Evolutionary conservation across 2,329 filamentous ascomycete species (phyloP), one percentile per base, ranked within the genome.

Genomic region (Aspergillus transmontanensis): DNA sequence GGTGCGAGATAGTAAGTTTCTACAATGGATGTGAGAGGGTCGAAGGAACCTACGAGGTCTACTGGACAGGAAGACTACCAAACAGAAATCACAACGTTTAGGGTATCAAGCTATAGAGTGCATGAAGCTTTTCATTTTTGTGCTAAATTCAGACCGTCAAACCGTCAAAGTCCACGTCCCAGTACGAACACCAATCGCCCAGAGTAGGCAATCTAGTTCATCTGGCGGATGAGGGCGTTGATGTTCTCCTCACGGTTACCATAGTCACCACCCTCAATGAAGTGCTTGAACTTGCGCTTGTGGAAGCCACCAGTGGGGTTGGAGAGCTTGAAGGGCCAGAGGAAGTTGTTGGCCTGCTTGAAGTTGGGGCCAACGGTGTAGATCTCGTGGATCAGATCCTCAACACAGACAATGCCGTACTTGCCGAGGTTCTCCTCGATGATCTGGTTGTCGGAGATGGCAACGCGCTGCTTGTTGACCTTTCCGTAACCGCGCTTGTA

Each of bases 401-500:
- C 95, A 82, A 98, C 93, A 81, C 95, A 99, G 86, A 99, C 93
- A 78, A 99, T 97, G 82, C 94, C 95, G 86, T 93, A 97, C 88
- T 97, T 93, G 85, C 94, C 94, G 74, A 99, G 92, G 85, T 88
- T 89, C 85, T 94, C 90, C 89, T 99, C 95, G 72, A 99, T 93
- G 82, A 99, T 90, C 81, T 93, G 85, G 87, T 99, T 98, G 89
- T 99, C 94, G 75, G 94, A 97, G 69, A 99, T 89, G 71, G 95
- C 88, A 80, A 96, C 87, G 78, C 95, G 94, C 87, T 98, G 94
- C 90, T 97, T 97, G 87, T 97, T 89, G 83, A 97, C 85, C 90
- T 98, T 99, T 81, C 94, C 95, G 84, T 99, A 98, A 78, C 95
- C 95, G 76, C 95, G 94, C 92, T 98, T 99, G 90, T 99, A 99